These are phyloP conservation scores for Pseudopithomyces maydicus DNA, from an alignment of 2,329 filamentous ascomycete species.

Conservation along the genomic window DNA sequence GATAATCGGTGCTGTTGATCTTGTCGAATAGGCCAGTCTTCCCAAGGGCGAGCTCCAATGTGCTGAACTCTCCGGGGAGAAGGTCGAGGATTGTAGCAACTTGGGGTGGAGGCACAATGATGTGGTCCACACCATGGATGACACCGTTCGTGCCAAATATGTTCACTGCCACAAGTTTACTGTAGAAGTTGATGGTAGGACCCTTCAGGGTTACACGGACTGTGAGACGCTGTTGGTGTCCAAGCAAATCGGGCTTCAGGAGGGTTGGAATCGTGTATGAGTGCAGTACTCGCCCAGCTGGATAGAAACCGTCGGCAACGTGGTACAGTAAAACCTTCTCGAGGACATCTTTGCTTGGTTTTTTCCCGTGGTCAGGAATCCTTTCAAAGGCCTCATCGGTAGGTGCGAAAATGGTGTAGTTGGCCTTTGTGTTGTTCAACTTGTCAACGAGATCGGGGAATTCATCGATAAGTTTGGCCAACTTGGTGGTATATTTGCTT, in stretches of 20 bases:
- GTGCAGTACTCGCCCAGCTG: constrained; percentile 67
- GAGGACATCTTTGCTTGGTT: constrained; percentile 72
- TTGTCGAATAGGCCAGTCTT: constrained; percentile 73
- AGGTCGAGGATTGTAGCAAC: constrained; percentile 67
- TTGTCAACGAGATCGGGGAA: constrained; percentile 72
- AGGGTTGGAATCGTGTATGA: constrained; percentile 77
- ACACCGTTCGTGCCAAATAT: constrained; percentile 79
- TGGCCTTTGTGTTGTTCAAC: constrained; percentile 74
- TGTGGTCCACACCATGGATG: constrained; percentile 74
- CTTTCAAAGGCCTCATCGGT: constrained; percentile 76
- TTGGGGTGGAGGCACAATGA: constrained; percentile 77
- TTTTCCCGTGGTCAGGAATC: constrained; percentile 59
- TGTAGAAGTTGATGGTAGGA: constrained; percentile 77
- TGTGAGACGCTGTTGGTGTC: constrained; percentile 70
- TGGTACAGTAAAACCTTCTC: constrained; percentile 77
- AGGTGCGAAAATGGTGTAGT: constrained; percentile 83
- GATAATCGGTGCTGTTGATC: constrained; percentile 55
- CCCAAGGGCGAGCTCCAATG: constrained; percentile 72
- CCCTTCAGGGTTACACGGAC: constrained; percentile 67
- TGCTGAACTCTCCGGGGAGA: constrained; percentile 75
- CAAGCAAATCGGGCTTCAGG: constrained; percentile 62
- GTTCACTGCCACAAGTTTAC: constrained; percentile 70
- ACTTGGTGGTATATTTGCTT: constrained; percentile 76
- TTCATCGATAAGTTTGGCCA: constrained; percentile 75
- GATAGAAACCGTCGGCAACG: constrained; percentile 69